A percentile compares a stretch with the other conserved stretches of the same genome.
phyloP scores from a whole-genome alignment of 768 basidiomycete species.

The Russula brevipes region DNA sequence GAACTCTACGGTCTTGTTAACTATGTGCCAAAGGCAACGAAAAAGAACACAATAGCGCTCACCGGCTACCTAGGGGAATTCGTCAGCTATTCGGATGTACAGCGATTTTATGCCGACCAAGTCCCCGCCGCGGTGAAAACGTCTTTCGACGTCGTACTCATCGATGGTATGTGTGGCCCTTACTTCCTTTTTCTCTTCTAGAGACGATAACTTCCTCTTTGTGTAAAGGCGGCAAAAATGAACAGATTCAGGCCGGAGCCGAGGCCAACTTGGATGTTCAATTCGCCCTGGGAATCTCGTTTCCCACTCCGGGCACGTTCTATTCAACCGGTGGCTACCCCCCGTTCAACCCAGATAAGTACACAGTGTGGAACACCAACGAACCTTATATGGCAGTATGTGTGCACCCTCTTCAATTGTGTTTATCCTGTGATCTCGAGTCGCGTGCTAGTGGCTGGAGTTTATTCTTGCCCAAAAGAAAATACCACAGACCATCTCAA shows the following conservation, averaged over 20 bases:
- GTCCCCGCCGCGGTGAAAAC: conserved; percentile 35
- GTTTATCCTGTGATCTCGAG: neutral
- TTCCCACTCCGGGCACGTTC: conserved; percentile 55
- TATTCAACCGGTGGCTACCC: conserved; percentile 60
- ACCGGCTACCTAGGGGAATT: conserved; percentile 36
- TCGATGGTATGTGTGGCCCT: conserved; percentile 42
- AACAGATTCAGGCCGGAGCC: conserved; percentile 52
- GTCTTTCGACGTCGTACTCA: conserved; percentile 47
- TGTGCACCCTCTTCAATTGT: neutral
- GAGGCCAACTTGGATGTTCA: conserved; percentile 70
- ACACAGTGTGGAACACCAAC: conserved; percentile 40
- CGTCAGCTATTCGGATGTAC: conserved; percentile 32
- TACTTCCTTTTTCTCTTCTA: neutral
- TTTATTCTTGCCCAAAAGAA: conserved; percentile 44
- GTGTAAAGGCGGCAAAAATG: conserved; percentile 47
- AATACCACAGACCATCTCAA: conserved; percentile 58
- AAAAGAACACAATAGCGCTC: conserved; percentile 33
- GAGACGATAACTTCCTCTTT: neutral
- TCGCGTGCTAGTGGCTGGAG: conserved; percentile 52
- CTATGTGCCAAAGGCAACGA: conserved; percentile 27
- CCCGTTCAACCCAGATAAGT: conserved; percentile 48
- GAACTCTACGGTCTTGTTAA: conserved; percentile 35
- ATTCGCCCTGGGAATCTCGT: conserved; percentile 59
- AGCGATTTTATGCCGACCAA: conserved; percentile 32
- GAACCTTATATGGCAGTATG: conserved; percentile 46